phyloP scores from a whole-genome alignment of 2,329 filamentous ascomycete genomes.

The Simplicillium sp. region DNA sequence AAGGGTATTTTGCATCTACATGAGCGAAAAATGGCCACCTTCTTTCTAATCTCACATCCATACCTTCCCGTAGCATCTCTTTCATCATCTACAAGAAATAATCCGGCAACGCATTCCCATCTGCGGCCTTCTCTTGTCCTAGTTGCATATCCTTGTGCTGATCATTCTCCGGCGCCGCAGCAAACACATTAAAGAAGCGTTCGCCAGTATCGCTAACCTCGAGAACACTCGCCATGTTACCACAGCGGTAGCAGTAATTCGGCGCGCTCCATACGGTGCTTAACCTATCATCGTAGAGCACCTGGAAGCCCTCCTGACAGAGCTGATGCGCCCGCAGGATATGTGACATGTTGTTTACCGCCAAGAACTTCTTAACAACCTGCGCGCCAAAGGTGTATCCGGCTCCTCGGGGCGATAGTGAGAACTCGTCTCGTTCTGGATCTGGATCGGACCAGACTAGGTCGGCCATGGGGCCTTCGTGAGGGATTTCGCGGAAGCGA shows the following conservation, averaged over 20 bases:
- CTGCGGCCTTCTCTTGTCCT: conserved; percentile 60
- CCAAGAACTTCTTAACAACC: conserved; percentile 95
- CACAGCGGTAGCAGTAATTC: conserved; percentile 91
- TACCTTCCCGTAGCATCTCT: too few species aligned
- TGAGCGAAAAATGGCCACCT: too few species aligned
- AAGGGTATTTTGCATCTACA: too few species aligned
- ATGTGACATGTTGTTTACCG: conserved; percentile 95
- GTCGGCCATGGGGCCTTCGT: conserved; percentile 99
- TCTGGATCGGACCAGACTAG: conserved; percentile 98
- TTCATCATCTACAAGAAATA: conserved; percentile 50
- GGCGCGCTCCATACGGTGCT: conserved; percentile 98
- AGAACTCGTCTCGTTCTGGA: conserved; percentile 95
- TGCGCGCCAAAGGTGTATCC: conserved; percentile 97
- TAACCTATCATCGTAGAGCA: conserved; percentile 87
- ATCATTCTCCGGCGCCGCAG: conserved; percentile 93
- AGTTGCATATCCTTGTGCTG: conserved; percentile 77
- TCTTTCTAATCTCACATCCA: too few species aligned
- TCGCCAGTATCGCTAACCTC: conserved; percentile 92
- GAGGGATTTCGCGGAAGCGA: conserved; percentile 94
- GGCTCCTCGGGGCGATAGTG: conserved; percentile 81
- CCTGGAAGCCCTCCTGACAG: conserved; percentile 95
- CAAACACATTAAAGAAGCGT: conserved; percentile 95
- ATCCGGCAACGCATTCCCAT: conserved; percentile 55
- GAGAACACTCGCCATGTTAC: conserved; percentile 93
- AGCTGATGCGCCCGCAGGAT: conserved; percentile 97